A percentile compares a stretch with the other conserved stretches of the same genome.
Evolutionary conservation across 2,329 filamentous ascomycete genomes (phyloP).

Genomic region (Alternaria gaisen): DNA sequence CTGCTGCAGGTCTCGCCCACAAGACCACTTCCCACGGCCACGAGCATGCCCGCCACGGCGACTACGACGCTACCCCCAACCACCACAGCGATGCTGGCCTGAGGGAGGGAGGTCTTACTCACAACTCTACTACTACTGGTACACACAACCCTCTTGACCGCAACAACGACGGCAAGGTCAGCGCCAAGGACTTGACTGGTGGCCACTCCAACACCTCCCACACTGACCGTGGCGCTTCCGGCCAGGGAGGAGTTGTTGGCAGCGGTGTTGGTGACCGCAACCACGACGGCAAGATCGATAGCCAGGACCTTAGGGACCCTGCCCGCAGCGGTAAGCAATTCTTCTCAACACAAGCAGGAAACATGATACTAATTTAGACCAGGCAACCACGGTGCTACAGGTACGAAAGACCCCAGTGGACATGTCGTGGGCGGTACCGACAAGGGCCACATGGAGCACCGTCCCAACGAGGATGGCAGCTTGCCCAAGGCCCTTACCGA

Average conservation of each 20-base stretch:
- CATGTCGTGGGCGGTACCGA: conserved; percentile 12
- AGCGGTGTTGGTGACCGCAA: conserved; percentile 6
- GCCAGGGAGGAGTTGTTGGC: conserved; percentile 5
- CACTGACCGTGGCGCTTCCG: conserved; percentile 7
- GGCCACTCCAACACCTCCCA: conserved; percentile 9
- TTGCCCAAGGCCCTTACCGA: conserved; percentile 21
- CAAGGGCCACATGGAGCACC: conserved; percentile 14
- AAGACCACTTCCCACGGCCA: conserved; percentile 24
- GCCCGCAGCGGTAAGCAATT: conserved; percentile 9
- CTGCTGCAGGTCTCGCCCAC: conserved; percentile 26
- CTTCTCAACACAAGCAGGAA: too few relatives aligned
- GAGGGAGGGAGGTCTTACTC: background rate
- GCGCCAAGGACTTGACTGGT: conserved; percentile 15
- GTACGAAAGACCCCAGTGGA: conserved; percentile 14
- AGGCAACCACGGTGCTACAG: conserved; percentile 17
- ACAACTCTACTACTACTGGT: background rate
- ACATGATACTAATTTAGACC: background rate
- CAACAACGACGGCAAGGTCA: conserved; percentile 13
- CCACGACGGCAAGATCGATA: conserved; percentile 12
- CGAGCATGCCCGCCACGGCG: conserved; percentile 28
- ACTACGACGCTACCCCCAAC: conserved; percentile 21
- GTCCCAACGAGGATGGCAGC: conserved; percentile 21
- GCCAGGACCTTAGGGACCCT: conserved; percentile 10
- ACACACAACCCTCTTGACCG: conserved; percentile 18
- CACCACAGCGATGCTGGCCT: conserved; percentile 7